Percentiles rank a stretch among this genome's conserved stretches.
These are phyloP conservation scores for Trichosanthes truncata DNA, from an alignment of 306 rosid genomes.

Conservation along the genomic window DNA sequence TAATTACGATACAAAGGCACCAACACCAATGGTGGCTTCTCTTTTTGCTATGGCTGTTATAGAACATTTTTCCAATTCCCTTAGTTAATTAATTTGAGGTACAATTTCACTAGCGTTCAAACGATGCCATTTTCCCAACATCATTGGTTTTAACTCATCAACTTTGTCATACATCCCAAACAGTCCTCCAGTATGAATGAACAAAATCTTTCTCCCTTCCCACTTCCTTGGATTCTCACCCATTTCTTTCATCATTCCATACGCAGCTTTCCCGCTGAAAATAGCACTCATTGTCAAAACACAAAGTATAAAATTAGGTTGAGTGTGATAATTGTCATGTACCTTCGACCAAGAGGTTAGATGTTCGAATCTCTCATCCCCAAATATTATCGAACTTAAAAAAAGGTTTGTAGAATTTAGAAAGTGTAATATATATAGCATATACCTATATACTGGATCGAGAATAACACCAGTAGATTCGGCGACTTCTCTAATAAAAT, in stretches of 20 bases:
- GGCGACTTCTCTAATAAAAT: slow-evolving; percentile 60
- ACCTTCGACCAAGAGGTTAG: too few species aligned
- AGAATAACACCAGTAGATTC: slow-evolving; percentile 71
- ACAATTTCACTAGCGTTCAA: slow-evolving; percentile 63
- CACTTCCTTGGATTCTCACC: slow-evolving; percentile 64
- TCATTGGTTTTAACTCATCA: slow-evolving; percentile 41
- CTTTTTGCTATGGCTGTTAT: background rate
- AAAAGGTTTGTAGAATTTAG: too few species aligned
- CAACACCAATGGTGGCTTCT: background rate
- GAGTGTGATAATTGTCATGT: too few species aligned
- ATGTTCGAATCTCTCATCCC: too few species aligned
- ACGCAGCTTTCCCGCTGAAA: slow-evolving; percentile 75
- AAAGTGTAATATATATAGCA: too few species aligned
- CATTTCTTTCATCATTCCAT: slow-evolving; percentile 64
- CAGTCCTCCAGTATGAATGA: slow-evolving; percentile 86
- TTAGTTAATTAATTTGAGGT: slow-evolving; percentile 46
- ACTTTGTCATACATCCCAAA: slow-evolving; percentile 84
- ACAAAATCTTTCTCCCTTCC: slow-evolving; percentile 89
- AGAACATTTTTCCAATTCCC: slow-evolving; percentile 57
- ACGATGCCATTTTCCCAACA: slow-evolving; percentile 53
- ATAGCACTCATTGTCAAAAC: too few species aligned
- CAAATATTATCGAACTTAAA: too few species aligned
- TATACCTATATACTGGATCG: slow-evolving; percentile 80
- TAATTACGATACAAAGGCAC: too few species aligned
- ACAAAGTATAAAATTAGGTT: too few species aligned